Percentiles rank a stretch among this genome's conserved stretches.
Evolutionary conservation across 106 monocot species (phyloP).

Genomic region (Allium sativum): DNA sequence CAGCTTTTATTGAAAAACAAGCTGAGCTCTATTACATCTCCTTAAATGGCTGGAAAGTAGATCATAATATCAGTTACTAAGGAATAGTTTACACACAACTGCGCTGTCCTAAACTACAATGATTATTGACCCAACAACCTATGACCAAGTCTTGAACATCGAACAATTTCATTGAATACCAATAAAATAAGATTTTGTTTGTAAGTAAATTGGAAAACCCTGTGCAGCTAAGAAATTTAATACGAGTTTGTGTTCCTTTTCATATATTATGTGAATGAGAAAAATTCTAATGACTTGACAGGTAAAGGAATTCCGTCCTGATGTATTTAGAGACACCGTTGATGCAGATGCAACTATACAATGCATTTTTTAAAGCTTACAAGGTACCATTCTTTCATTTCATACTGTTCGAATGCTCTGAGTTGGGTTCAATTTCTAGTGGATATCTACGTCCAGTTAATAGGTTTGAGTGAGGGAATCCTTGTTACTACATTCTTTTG

Average conservation of each 20-base stretch:
- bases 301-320: constrained; percentile 95
- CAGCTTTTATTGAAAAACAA: background rate
- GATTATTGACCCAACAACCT: background rate
- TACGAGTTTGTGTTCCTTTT: too few relatives aligned
- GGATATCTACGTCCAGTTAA: too few relatives aligned
- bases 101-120: background rate
- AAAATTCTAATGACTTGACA: background rate
- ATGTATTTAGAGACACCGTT: constrained; percentile 48
- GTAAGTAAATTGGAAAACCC: too few relatives aligned
- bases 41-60: background rate
- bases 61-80: background rate
- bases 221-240: too few relatives aligned
- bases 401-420: background rate
- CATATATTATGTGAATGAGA: too few relatives aligned
- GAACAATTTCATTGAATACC: too few relatives aligned
- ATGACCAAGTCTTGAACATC: too few relatives aligned
- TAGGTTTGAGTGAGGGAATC: too few relatives aligned
- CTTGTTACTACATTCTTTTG: too few relatives aligned
- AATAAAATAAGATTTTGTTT: too few relatives aligned
- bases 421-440: background rate
- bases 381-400: constrained; percentile 24
- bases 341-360: constrained; percentile 52
- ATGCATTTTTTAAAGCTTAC: constrained; percentile 59
- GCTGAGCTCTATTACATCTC: background rate
- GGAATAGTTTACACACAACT: background rate